Evolutionary conservation across 108 stramenopile species (phyloP), one percentile per base, ranked within the genome.

Genomic region (Aurantiochytrium sp.): DNA sequence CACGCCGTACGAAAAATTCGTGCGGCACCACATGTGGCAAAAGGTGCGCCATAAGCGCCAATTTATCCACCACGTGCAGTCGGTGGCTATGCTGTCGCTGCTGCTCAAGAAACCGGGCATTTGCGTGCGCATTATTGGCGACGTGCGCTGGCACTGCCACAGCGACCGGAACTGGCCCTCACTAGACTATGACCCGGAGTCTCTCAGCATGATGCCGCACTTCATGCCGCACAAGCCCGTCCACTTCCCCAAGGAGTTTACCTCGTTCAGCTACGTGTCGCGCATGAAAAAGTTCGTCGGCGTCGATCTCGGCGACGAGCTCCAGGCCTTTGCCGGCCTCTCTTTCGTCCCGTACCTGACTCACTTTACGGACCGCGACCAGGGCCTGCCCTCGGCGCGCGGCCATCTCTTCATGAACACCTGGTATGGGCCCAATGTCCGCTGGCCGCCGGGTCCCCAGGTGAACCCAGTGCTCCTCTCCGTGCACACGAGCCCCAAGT

Each of bases 21-120:
- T 81, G 45, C 39, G 45, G 10, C 30, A 41, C 17, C 73, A 81
- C 30, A 81, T 81, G 73, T 48, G 39, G 42, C 10, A 41, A 27
- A 81, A 81, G 30, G 45, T 81, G 24, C 39, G n/a, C 6, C 73
- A 39, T 6, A 81, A 81, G 24, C n/a, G 45, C n/a, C 45, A 81
- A 41, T 81, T 81, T 30, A 12, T 24, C n/a, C 21, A 81, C 24
- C 39, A 81, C 24, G 39, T 81, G 42, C 73, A 81, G 73, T 41
- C 73, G 0, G 73, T 81, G 39, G 73, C 73, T 12, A 81, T 81
- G 73, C 39, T 81, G 21, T 81, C 45, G n/a, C 39, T 81, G 42
- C 73, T 81, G 21, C 27, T 48, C 6, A 81, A 81, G 2, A 48
- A 81, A 2, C 73, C 73, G 50, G 73, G 73, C 39, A 81, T 41